Conservation (phyloP, 495 filamentous ascomycete genomes). For the Lichina pygmaea region DNA sequence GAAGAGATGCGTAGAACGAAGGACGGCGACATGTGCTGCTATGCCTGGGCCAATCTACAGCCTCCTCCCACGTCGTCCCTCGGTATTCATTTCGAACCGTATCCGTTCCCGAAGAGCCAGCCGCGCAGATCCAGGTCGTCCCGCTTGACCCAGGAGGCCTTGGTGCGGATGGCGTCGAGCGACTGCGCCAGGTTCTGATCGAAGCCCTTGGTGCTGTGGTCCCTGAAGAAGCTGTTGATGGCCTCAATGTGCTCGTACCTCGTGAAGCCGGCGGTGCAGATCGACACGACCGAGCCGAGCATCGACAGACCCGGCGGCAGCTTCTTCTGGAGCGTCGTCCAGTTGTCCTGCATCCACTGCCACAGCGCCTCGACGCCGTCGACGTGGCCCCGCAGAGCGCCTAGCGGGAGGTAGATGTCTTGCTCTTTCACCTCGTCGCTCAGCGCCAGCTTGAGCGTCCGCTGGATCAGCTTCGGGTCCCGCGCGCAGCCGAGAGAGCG, state of each 20-base stretch:
- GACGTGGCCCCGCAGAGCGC: slow-evolving; percentile 48
- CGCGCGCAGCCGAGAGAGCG: slow-evolving; percentile 61
- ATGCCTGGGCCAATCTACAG: no score
- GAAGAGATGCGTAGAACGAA: no score
- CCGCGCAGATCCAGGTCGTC: slow-evolving; percentile 25
- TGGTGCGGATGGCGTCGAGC: slow-evolving; percentile 30
- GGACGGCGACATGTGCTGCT: no score
- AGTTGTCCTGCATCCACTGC: slow-evolving; percentile 64
- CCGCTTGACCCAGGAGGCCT: slow-evolving; percentile 28
- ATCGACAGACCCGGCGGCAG: slow-evolving; percentile 60
- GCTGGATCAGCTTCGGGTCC: slow-evolving; percentile 50
- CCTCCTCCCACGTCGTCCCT: no score
- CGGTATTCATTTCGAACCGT: slow-evolving; percentile 1
- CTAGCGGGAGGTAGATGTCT: slow-evolving; percentile 75
- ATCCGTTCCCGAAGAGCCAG: slow-evolving; percentile 21
- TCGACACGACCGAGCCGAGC: slow-evolving; percentile 60
- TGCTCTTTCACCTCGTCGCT: slow-evolving; percentile 78
- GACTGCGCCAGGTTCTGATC: slow-evolving; percentile 33
- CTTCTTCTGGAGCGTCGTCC: slow-evolving; percentile 52
- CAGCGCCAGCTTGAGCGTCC: slow-evolving; percentile 47
- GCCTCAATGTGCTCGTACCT: slow-evolving; percentile 42
- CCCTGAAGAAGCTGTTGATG: slow-evolving; percentile 55
- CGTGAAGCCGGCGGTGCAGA: slow-evolving; percentile 64
- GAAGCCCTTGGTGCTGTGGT: slow-evolving; percentile 54
- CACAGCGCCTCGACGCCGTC: slow-evolving; percentile 62